These are phyloP conservation scores for Phytopythium montanum DNA, from an alignment of 352 stramenopile genomes.

Conservation along the genomic window DNA sequence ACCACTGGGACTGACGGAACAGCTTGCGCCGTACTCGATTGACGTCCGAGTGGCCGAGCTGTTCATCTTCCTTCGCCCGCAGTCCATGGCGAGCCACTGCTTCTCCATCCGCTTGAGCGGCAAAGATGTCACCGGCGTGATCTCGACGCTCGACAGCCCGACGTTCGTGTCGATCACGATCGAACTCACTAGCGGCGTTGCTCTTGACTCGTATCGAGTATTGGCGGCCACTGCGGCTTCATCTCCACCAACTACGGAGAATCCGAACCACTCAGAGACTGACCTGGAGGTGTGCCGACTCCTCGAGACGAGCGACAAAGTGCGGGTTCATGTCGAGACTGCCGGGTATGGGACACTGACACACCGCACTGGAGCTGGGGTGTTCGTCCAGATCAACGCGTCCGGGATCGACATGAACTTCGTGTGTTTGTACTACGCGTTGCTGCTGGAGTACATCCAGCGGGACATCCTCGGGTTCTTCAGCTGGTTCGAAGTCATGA, in stretches of 20 bases:
- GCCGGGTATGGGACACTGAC: slow-evolving; percentile 36
- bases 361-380: slow-evolving; percentile 37
- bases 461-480: slow-evolving; percentile 67
- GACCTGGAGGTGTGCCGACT: slow-evolving; percentile 44
- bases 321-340: slow-evolving; percentile 41
- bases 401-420: slow-evolving; percentile 58
- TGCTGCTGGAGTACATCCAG: slow-evolving; percentile 46
- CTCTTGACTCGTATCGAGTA: slow-evolving; percentile 43
- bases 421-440: slow-evolving; percentile 38
- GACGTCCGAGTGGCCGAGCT: slow-evolving; percentile 44
- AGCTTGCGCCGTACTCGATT: slow-evolving; percentile 9
- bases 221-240: slow-evolving; percentile 1
- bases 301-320: slow-evolving; percentile 19
- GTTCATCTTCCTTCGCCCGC: slow-evolving; percentile 58
- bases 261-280: background rate
- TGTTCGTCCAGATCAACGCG: slow-evolving; percentile 39
- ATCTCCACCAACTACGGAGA: background rate
- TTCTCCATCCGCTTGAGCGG: slow-evolving; percentile 46
- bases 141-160: slow-evolving; percentile 34
- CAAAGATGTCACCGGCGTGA: slow-evolving; percentile 24
- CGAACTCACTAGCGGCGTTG: slow-evolving; percentile 26
- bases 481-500: slow-evolving; percentile 52
- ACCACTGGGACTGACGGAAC: background rate
- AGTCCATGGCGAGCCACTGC: slow-evolving; percentile 24
- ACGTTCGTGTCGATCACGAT: slow-evolving; percentile 31